Evolutionary conservation across 1,139 yeast genomes (phyloP), one percentile per base, ranked within the genome.

Genomic region (Candida labiduridarum): DNA sequence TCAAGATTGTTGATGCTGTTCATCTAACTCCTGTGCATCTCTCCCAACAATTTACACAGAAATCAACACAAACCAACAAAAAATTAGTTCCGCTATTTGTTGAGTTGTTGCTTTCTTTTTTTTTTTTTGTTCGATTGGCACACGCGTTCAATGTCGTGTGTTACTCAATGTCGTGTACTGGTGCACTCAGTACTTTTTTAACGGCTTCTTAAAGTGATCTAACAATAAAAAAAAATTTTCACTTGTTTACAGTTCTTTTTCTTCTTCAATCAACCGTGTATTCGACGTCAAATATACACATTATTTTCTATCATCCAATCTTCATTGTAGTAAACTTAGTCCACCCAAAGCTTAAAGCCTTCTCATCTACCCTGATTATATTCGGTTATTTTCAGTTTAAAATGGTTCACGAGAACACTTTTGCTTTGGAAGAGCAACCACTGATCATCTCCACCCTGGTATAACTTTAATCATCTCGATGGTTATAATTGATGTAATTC

Each of bases 331-430:
- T 35, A 22, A 16, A 18, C 10, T 16, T 18, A 45, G 2, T 15
- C 12, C 25, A n/a, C 57, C 75, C 77, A 71, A 66, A 66, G 72
- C 76, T 71, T 71, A 58, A 71, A 66, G 80, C 80, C 80, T 74
- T 75, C 79, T 72, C 79, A 66, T 72, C 61, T 65, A 67, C 78
- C 79, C 81, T 76, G 80, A 67, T 67, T 61, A 72, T 74, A 76
- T 76, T 76, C 81, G 79, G 60, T 76, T 76, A 74, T 72, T 68
- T 70, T 67, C 79, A 76, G 80, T 74, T 59, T 74, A 76, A 76
- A 74, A 59, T 76, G 80, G 79, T 70, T 49, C 54, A 69, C 58
- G 79, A 67, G 79, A 74, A 74, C 71, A 74, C 78, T 74, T 71
- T 72, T 76, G 78, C 72, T 61, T 67, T 71, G 80, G 77, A 64